These are phyloP conservation scores for Ottelia alismoides DNA, from an alignment of 106 monocot species.

Conservation along the genomic window DNA sequence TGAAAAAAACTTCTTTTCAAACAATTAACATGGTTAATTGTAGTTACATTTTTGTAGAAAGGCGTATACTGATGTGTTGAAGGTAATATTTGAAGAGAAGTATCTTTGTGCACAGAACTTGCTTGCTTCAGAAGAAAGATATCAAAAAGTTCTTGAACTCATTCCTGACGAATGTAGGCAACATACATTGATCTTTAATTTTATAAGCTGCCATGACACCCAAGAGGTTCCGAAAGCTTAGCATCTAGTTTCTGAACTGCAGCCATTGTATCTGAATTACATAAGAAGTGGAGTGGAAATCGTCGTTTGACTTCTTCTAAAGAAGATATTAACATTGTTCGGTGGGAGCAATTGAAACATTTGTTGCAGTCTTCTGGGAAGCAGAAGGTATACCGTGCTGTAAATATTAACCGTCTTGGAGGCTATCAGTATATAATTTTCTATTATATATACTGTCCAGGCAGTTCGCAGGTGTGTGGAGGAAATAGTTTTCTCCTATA, in stretches of 20 bases:
- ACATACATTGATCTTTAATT: neutral
- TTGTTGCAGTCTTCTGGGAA: constrained; percentile 77
- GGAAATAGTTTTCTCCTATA: constrained; percentile 94
- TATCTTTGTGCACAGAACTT: constrained; percentile 51
- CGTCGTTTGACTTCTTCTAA: constrained; percentile 42
- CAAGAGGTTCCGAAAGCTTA: too few relatives aligned
- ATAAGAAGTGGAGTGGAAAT: constrained; percentile 78
- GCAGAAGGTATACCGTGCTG: constrained; percentile 43
- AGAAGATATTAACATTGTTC: constrained; percentile 47
- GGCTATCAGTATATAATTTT: too few relatives aligned
- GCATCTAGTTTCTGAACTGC: constrained; percentile 7
- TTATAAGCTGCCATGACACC: too few relatives aligned
- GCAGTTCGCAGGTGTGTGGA: constrained; percentile 71
- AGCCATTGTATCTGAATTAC: constrained; percentile 62
- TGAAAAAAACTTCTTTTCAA: too few relatives aligned
- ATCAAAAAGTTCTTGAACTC: constrained; percentile 64
- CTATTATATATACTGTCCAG: too few relatives aligned
- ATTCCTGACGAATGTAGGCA: constrained; percentile 87
- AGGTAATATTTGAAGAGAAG: constrained; percentile 57
- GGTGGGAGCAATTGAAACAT: constrained; percentile 89
- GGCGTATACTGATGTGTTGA: constrained; percentile 70
- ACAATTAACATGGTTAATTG: too few relatives aligned
- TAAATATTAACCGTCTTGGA: too few relatives aligned
- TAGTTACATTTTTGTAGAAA: constrained; percentile 44
- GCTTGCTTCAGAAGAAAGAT: constrained; percentile 59